Evolutionary conservation across 495 filamentous ascomycete species (phyloP), one percentile per base, ranked within the genome.

Genomic region (Daldinia loculata): DNA sequence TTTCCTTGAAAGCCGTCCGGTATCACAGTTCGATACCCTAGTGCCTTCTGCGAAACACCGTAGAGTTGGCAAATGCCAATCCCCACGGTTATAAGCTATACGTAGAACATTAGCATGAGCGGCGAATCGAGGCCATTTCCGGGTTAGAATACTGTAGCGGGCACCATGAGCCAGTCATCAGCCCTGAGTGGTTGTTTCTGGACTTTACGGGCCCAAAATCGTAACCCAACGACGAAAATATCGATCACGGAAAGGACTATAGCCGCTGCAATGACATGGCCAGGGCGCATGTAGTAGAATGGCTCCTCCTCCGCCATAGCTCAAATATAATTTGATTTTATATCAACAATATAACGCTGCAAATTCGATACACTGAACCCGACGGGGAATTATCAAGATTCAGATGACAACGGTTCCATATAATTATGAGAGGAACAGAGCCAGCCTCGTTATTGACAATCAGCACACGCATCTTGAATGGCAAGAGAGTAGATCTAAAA

Each of bases 161-260:
- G 76, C 61, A 80, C 38, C 57, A 80, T 69, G 39, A 80, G 67
- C 78, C 78, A 80, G 63, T 79, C 78, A 60, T 80, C 78, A n/a
- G 71, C 70, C 43, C 71, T 71, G 0, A 74, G 69, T 0, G 64
- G 51, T 9, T 74, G 68, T 34, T 63, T 79, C 14, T 74, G 69
- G 8, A 67, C 24, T 45, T 63, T 72, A 7, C 78, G 76, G 2
- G 74, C 67, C 39, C 70, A 57, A 48, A 80, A 71, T 2, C 77
- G 57, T 52, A 80, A 53, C 2, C 30, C 61, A 17, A 76, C 63
- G 3, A 51, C 67, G 15, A 63, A n/a, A 5, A 76, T 69, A 41
- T 69, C 67, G 11, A 69, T 30, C 1, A 66, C 36, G 3, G 71
- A 64, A 15, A 76, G 50, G 1, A 50, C 65, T 17, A 74, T 41